A percentile compares a stretch with the other conserved stretches of the same genome.
Conservation (phyloP, 805 yeast genomes). For the Teunomyces gatunensis region DNA sequence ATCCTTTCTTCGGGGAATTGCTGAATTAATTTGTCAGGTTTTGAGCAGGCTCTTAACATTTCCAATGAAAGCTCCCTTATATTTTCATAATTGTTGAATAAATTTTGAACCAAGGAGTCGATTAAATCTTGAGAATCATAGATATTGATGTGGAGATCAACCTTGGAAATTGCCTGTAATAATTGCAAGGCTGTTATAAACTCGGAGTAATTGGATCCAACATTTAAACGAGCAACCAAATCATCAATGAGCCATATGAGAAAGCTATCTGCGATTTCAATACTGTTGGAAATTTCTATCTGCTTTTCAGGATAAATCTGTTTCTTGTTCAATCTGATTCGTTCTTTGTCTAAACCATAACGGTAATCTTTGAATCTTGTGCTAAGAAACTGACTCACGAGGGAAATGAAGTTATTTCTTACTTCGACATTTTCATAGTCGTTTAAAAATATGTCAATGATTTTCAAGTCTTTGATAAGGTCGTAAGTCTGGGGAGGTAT, state of each 20-base stretch:
- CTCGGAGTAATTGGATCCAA: constrained; percentile 48
- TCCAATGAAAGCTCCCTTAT: constrained; percentile 53
- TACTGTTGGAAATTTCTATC: constrained; percentile 1
- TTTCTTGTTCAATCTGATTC: constrained; percentile 35
- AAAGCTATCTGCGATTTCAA: constrained; percentile 23
- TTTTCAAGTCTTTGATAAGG: constrained; percentile 35
- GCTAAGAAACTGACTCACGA: constrained; percentile 55
- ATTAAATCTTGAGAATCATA: constrained; percentile 19
- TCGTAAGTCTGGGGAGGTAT: constrained; percentile 47
- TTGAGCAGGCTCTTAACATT: constrained; percentile 40
- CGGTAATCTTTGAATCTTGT: constrained; percentile 67
- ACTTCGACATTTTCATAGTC: constrained; percentile 62
- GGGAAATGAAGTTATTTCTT: constrained; percentile 62
- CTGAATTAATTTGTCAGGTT: background rate
- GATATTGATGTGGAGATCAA: constrained; percentile 12
- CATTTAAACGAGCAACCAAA: constrained; percentile 54
- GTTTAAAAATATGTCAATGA: constrained; percentile 51
- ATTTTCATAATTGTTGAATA: constrained; percentile 75
- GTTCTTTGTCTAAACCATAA: constrained; percentile 54
- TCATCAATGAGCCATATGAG: constrained; percentile 49
- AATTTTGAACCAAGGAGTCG: constrained; percentile 55
- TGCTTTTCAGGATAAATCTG: constrained; percentile 12
- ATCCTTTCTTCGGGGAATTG: background rate
- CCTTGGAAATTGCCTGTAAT: constrained; percentile 23
- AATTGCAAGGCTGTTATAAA: constrained; percentile 15